Percentiles rank a stretch among this genome's conserved stretches.
phyloP scores from a whole-genome alignment of 2,329 filamentous ascomycete species.

The Trichoderma breve region DNA sequence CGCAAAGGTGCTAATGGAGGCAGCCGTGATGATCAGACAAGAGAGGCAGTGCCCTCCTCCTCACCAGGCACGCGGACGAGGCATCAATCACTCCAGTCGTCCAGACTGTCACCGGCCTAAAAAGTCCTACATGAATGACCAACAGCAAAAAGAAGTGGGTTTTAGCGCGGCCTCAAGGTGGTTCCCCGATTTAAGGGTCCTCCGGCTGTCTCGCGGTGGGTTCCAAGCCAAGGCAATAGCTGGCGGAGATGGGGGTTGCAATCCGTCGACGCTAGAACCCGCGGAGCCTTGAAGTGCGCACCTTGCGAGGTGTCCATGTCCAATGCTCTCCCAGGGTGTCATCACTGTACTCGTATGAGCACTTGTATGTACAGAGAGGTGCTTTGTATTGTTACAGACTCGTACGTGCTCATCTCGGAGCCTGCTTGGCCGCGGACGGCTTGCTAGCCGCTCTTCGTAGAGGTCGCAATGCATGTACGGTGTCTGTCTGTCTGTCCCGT shows the following conservation, averaged over 20 bases:
- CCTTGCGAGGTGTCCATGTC: neutral
- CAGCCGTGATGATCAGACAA: neutral
- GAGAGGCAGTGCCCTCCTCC: slow-evolving; percentile 5
- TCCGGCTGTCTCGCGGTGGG: neutral
- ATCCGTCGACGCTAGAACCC: slow-evolving; percentile 7
- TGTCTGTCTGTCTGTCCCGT: neutral
- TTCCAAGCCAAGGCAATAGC: neutral
- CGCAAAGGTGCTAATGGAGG: neutral
- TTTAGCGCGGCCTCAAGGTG: neutral
- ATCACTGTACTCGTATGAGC: neutral
- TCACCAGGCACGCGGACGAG: slow-evolving; percentile 5
- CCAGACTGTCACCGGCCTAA: neutral
- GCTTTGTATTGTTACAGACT: no score
- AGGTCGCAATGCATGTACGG: neutral
- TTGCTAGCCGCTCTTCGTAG: neutral
- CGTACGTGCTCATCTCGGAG: neutral
- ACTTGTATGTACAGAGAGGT: neutral
- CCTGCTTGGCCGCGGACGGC: neutral
- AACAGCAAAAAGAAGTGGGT: slow-evolving; percentile 7
- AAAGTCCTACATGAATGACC: slow-evolving; percentile 16
- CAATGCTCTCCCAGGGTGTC: neutral
- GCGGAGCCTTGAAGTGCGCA: neutral
- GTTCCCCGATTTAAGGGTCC: slow-evolving; percentile 14
- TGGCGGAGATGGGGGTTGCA: slow-evolving; percentile 6
- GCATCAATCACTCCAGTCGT: neutral